A percentile compares a stretch with the other conserved stretches of the same genome.
Evolutionary conservation across 495 filamentous ascomycete species (phyloP).

Genomic region (Aspergillus avenaceus): DNA sequence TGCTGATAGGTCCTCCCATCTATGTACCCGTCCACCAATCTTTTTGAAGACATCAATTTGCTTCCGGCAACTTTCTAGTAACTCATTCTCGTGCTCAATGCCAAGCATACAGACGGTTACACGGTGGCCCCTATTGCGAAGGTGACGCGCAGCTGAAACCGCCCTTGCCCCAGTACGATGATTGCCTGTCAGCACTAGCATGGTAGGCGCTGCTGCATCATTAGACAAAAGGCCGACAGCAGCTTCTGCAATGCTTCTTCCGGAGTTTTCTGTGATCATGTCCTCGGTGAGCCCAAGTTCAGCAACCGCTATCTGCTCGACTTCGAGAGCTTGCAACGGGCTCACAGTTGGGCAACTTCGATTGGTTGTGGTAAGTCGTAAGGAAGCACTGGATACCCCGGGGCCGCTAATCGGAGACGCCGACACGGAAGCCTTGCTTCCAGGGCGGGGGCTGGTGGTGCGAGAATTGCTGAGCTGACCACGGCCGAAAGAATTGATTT

Average conservation of each 20-base stretch:
- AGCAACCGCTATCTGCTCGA: slow-evolving; percentile 80
- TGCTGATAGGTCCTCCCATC: slow-evolving; percentile 46
- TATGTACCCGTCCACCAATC: slow-evolving; percentile 67
- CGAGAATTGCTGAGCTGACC: slow-evolving; percentile 37
- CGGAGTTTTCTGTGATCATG: slow-evolving; percentile 87
- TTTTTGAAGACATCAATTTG: slow-evolving; percentile 74
- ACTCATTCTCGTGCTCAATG: slow-evolving; percentile 65
- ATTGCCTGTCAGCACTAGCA: slow-evolving; percentile 83
- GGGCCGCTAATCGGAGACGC: slow-evolving; percentile 36
- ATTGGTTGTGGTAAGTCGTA: slow-evolving; percentile 57
- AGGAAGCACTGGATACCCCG: slow-evolving; percentile 27
- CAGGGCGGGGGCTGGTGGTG: slow-evolving; percentile 39
- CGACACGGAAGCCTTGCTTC: slow-evolving; percentile 27
- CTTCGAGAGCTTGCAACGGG: slow-evolving; percentile 79
- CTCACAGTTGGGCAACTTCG: slow-evolving; percentile 75
- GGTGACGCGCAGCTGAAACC: slow-evolving; percentile 79
- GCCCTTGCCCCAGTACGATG: slow-evolving; percentile 80
- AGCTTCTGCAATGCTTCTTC: slow-evolving; percentile 80
- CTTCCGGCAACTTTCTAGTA: slow-evolving; percentile 68
- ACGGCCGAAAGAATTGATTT: slow-evolving; percentile 33
- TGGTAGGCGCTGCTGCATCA: slow-evolving; percentile 52
- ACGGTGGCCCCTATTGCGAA: slow-evolving; percentile 72
- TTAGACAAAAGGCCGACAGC: slow-evolving; percentile 56
- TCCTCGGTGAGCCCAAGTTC: slow-evolving; percentile 84
- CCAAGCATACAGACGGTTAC: slow-evolving; percentile 83